Conservation (phyloP, 2,329 filamentous ascomycete genomes). For the Xylariaceae sp. region DNA sequence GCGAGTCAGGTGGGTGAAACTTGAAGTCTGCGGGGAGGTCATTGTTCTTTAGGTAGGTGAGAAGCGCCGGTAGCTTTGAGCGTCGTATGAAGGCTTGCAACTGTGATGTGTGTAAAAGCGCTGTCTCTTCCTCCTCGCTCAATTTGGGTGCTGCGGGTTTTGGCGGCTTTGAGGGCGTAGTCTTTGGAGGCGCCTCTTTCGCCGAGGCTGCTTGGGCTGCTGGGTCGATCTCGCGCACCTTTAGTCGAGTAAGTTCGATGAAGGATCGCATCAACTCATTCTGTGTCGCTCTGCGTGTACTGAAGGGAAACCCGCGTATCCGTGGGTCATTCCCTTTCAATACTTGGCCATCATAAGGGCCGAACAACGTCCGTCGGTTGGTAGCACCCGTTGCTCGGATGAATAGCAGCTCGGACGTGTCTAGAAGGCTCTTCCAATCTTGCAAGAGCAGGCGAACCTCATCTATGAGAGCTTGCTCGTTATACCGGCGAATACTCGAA, state of each 20-base stretch:
- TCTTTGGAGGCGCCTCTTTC: constrained; percentile 32
- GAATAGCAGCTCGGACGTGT: constrained; percentile 81
- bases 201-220: constrained; percentile 39
- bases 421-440: constrained; percentile 83
- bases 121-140: constrained; percentile 79
- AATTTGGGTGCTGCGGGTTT: constrained; percentile 58
- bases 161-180: constrained; percentile 40
- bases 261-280: constrained; percentile 93
- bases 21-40: constrained; percentile 64
- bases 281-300: constrained; percentile 84
- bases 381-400: constrained; percentile 83
- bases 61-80: constrained; percentile 80
- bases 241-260: constrained; percentile 86
- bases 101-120: constrained; percentile 80
- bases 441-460: constrained; percentile 77
- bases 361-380: constrained; percentile 83
- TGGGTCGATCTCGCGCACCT: constrained; percentile 74
- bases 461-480: constrained; percentile 84
- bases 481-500: constrained; percentile 83
- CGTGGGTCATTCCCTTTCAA: constrained; percentile 73
- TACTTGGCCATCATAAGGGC: constrained; percentile 85
- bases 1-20: constrained; percentile 64
- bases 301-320: constrained; percentile 87
- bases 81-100: constrained; percentile 83
- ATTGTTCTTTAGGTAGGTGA: constrained; percentile 81